phyloP scores from a whole-genome alignment of 164 flowering plant genomes.

The Protea cynaroides region DNA sequence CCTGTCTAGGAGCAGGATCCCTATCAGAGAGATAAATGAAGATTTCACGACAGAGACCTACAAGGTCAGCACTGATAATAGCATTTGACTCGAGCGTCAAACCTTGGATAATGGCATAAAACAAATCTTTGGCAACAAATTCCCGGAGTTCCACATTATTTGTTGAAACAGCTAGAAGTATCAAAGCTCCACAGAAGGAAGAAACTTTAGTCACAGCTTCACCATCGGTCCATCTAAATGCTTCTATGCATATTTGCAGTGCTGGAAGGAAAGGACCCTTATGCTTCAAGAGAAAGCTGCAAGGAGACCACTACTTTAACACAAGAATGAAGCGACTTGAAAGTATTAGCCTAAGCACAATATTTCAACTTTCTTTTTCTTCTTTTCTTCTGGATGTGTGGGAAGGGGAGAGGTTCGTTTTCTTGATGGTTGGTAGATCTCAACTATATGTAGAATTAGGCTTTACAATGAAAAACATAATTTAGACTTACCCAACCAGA shows the following conservation, averaged over 20 bases:
- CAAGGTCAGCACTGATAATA: constrained; percentile 62
- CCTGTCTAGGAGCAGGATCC: constrained; percentile 89
- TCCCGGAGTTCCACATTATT: constrained; percentile 59
- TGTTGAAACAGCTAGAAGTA: constrained; percentile 56
- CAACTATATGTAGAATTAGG: not conserved
- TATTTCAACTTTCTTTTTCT: not conserved
- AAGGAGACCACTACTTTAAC: constrained; percentile 14
- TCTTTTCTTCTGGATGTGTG: too few relatives aligned
- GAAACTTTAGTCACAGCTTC: constrained; percentile 71
- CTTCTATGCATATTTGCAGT: constrained; percentile 57
- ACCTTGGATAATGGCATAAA: constrained; percentile 71
- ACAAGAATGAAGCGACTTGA: not conserved
- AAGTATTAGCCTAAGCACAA: not conserved
- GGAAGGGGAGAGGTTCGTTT: too few relatives aligned
- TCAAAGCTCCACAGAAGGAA: constrained; percentile 59
- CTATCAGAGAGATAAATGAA: constrained; percentile 65
- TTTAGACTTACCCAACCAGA: constrained; percentile 62
- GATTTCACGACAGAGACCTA: constrained; percentile 86
- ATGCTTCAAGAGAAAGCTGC: constrained; percentile 76
- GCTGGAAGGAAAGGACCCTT: constrained; percentile 58
- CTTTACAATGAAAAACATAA: not conserved
- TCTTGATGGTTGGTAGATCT: not conserved
- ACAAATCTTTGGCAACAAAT: constrained; percentile 80
- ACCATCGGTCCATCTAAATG: constrained; percentile 83
- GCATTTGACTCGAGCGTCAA: constrained; percentile 85